Base-by-base conservation (phyloP, 2,329 filamentous ascomycete genomes). In the Penicillium sp. region DNA sequence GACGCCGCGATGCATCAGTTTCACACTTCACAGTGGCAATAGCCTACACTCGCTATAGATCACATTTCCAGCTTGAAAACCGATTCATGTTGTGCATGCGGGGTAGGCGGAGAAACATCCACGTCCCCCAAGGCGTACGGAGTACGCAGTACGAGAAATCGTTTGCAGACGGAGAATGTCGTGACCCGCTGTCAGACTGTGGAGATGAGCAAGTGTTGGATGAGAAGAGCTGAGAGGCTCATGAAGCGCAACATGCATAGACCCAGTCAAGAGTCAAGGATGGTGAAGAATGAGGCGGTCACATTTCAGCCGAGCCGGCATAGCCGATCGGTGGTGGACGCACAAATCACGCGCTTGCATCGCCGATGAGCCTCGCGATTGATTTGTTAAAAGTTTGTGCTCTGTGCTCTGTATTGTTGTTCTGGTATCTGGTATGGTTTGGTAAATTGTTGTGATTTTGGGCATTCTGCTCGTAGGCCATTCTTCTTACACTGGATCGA, bases 1-100 rank as follows among this genome's bases (percentile, higher is more conserved):
- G 16, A 34, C 21, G 32, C 34, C 41, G 50, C 42, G 51, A 45
- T 14, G 10, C 22, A 45, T 50, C 50, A 53, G 22, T 53, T 40
- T 27, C 40, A 44, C 27, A 27, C n/a, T 34, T 14, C 34, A 27
- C 24, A 32, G 49, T 52, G 43, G 43, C 21, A 47, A 47, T 16
- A 32, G 34, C 22, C 24, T 27, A 8, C 24, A 27, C 5, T 27
- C 24, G 38, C 9, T 31, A 53, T 18, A 48, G 36, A 48, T 53
- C 50, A 53, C 44, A 48, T 52, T 41, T 18, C 18, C 18, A 18
- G 22, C 11, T 32, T 47, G 36, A 34, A 34, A 41, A 51, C 14
- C 18, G 18, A 36, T 18, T 18, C 18, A 18, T 51, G 42, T 51
- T 18, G 27, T 48, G 49, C 36, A 52, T 52, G 49, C 27, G 36